Base-by-base conservation (phyloP, 306 rosid genomes). In the Casuarina cunninghamiana region DNA sequence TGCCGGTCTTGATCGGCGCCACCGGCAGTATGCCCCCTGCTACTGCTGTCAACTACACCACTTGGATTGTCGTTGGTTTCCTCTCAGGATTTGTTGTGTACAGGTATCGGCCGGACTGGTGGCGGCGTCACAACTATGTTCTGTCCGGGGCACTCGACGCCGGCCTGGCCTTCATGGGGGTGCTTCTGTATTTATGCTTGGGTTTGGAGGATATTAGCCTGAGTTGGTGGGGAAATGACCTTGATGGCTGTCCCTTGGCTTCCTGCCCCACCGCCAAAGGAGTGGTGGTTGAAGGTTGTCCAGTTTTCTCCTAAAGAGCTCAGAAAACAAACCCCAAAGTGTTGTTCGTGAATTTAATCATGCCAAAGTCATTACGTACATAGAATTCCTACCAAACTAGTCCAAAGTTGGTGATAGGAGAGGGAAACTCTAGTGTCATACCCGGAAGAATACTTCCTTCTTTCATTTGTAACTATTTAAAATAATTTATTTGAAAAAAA, bases 81-180 rank as follows among this genome's bases (percentile, higher is more conserved):
- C 45, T 89, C 0, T 95, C 97, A 10, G 96, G 97, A 0, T 95
- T 88, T 48, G 90, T 95, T 42, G 90, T 74, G 70, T 90, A 90
- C 62, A 77, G 97, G 69, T 91, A 91, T 51, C 83, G 21, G 43
- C 95, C 93, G 0, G 84, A 91, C 0, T 91, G 93, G 97, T 93
- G 99, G 99, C 71, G 45, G 68, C 87, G 93, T 8, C 90, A 93
- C 68, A 92, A 95, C 69, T 95, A 95, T 77, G 91, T 91, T 3
- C 93, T 95, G 17, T 93, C 97, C 0, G 97, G 97, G 15, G 97
- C 97, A 0, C 75, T 95, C 19, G 97, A 95, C 70, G 99, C 99
- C 1, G 99, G 97, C 0, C 89, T 95, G 49, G 99, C 96, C 10
- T 93, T 93, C 75, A 95, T 95, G 97, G 99, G 91, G 1, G 97